phyloP scores from a whole-genome alignment of 257 asterid species.

The Nicotiana tabacum region DNA sequence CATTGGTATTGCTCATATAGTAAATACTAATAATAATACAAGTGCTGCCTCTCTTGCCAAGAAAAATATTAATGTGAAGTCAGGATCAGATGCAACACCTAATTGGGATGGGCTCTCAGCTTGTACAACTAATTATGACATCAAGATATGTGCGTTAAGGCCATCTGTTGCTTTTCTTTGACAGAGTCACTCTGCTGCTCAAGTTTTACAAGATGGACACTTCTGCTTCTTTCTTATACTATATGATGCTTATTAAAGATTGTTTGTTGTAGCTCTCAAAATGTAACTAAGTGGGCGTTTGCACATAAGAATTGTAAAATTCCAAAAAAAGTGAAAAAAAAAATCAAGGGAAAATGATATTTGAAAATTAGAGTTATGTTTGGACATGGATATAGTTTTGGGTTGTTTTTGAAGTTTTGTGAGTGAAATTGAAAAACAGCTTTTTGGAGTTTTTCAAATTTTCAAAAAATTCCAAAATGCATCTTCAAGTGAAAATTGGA shows the following conservation, averaged over 20 bases:
- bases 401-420: no score
- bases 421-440: no score
- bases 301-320: no score
- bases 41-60: constrained; percentile 1
- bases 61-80: constrained; percentile 4
- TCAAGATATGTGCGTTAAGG: constrained; percentile 37
- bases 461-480: no score
- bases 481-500: no score
- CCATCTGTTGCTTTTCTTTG: constrained; percentile 19
- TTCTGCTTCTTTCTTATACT: not conserved
- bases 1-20: constrained; percentile 27
- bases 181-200: not conserved
- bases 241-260: not conserved
- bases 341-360: no score
- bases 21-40: not conserved
- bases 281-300: no score
- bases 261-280: not conserved
- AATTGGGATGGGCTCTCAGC: constrained; percentile 46
- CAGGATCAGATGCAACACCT: not conserved
- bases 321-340: no score
- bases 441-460: no score
- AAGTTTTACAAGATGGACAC: not conserved
- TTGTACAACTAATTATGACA: constrained; percentile 25
- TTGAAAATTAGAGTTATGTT: no score
- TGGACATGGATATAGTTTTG: no score